These are phyloP conservation scores for Trematosphaeria pertusa DNA, from an alignment of 2,329 filamentous ascomycete genomes.

Conservation along the genomic window DNA sequence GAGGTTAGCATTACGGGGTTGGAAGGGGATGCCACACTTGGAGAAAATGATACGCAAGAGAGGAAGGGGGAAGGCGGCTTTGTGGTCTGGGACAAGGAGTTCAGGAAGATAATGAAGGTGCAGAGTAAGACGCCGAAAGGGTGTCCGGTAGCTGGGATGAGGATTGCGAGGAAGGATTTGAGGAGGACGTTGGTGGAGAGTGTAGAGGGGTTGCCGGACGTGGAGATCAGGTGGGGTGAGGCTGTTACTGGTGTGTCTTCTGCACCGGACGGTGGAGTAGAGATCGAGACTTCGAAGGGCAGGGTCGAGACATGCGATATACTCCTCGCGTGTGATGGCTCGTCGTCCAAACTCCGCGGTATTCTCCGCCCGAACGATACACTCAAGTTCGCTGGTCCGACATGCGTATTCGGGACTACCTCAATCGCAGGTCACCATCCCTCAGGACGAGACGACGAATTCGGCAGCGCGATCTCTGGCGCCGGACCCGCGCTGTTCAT, in stretches of 20 bases:
- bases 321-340: conserved; percentile 56
- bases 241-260: conserved; percentile 2
- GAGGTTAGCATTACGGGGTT: conserved; percentile 39
- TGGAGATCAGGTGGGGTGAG: conserved; percentile 11
- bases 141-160: conserved; percentile 47
- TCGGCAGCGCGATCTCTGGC: conserved; percentile 24
- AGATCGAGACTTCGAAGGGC: conserved; percentile 15
- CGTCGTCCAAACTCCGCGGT: conserved; percentile 51
- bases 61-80: conserved; percentile 37
- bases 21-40: conserved; percentile 4
- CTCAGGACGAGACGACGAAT: conserved; percentile 12
- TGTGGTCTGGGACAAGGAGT: conserved; percentile 52
- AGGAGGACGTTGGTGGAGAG: conserved; percentile 44
- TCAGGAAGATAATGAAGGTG: conserved; percentile 45
- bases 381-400: conserved; percentile 50
- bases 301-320: conserved; percentile 49
- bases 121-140: conserved; percentile 37
- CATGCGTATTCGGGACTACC: conserved; percentile 50
- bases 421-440: conserved; percentile 36
- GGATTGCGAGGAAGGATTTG: conserved; percentile 49
- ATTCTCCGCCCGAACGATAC: conserved; percentile 49
- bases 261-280: background rate
- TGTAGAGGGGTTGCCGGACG: conserved; percentile 25
- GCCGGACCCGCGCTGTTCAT: conserved; percentile 54
- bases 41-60: background rate